These are phyloP conservation scores for Hypericum perforatum DNA, from an alignment of 345 rosid genomes.

Conservation along the genomic window DNA sequence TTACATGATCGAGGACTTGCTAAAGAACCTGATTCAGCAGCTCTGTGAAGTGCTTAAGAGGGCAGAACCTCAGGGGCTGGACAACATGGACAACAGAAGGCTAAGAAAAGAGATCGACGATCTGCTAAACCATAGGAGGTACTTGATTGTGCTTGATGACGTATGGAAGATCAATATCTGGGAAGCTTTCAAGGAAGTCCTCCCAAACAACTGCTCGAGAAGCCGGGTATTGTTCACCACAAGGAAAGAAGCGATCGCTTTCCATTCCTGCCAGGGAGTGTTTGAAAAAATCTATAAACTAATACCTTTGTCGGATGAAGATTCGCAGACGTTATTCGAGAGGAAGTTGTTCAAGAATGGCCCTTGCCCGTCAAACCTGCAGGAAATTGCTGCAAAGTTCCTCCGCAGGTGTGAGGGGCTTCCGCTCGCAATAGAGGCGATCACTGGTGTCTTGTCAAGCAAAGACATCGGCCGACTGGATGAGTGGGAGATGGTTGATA, in stretches of 20 bases:
- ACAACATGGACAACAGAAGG: background rate
- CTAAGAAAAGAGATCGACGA: background rate
- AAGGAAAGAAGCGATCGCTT: too few relatives aligned
- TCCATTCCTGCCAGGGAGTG: too few relatives aligned
- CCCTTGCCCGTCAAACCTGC: background rate
- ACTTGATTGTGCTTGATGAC: too few relatives aligned
- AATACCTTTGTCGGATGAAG: background rate
- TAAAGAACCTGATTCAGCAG: background rate
- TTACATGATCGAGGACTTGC: background rate
- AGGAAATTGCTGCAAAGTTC: background rate
- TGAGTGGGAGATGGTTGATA: background rate
- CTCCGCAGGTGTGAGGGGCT: background rate
- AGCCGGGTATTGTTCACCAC: too few relatives aligned
- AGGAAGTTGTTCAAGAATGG: background rate
- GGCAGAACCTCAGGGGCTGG: background rate
- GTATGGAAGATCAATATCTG: too few relatives aligned
- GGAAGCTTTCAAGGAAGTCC: too few relatives aligned
- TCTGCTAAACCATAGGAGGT: too few relatives aligned
- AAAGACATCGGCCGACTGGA: background rate
- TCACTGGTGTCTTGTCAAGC: background rate
- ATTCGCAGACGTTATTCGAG: background rate
- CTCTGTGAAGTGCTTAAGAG: background rate
- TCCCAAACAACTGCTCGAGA: too few relatives aligned
- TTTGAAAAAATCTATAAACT: background rate
- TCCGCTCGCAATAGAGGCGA: background rate